Evolutionary conservation across 306 rosid genomes (phyloP), one percentile per base, ranked within the genome.

Genomic region (Prinsepia uniflora): DNA sequence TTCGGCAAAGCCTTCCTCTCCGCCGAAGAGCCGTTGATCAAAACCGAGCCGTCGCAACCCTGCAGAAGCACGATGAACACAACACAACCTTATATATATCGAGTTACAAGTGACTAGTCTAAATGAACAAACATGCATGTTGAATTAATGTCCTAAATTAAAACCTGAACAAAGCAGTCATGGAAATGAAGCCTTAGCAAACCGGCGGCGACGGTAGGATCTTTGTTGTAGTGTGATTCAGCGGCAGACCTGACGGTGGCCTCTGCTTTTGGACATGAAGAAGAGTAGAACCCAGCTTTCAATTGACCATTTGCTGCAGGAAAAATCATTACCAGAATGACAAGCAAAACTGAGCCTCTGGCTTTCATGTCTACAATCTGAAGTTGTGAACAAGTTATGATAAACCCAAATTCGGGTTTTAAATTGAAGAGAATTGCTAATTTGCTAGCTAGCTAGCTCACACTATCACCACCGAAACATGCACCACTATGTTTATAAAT

Each of bases 151-250:
- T 30, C 36, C 36, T 30, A 30, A 30, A 30, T 30, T 30, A 42
- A 20, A 19, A 84, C 89, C 82, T 81, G 76, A 46, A 84, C 84
- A 69, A 85, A 85, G 54, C 86, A 84, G 43, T 84, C 84, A 39
- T 87, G 94, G 70, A 92, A 89, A 63, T 84, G 91, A 75, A 89
- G 90, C 75, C 89, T 84, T 41, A 87, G 94, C 14, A 92, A 65
- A 56, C 86, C 96, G 44, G 87, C 84, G 10, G 88, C 85, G 65
- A 84, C 60, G 50, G 88, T 72, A 36, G 83, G 91, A 80, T 88
- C 92, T 46, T 79, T 82, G 40, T 67, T 82, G 79, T 73, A 79
- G 81, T 73, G 70, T 2, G 94, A 83, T 80, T 80, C 81, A 45
- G 89, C 90, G 0, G 86, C 84, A 65, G 95, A 87, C 67, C 89